Evolutionary conservation across 257 asterid genomes (phyloP), one percentile per base, ranked within the genome.

Genomic region (Plectranthus barbatus): DNA sequence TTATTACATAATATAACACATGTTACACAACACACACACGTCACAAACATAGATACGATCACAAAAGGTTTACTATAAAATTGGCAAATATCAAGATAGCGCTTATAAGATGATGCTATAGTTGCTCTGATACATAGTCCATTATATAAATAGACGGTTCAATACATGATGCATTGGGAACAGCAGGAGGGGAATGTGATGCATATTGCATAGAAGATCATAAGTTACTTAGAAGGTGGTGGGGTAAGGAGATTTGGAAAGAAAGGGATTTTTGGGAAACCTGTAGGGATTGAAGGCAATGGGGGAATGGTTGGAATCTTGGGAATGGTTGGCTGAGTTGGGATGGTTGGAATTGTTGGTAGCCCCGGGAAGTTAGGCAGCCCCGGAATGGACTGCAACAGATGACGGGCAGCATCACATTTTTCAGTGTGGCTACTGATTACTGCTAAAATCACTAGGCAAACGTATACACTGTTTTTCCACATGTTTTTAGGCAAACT

Each of bases 401-500:
- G 68, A 29, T 67, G 68, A 9, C 77, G 77, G 1, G 72, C 53
- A 0, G 57, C 81, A 3, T 76, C 47, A 1, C 77, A 71, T 62
- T 62, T 49, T 18, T 23, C 56, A 5, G 40, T 42, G 26, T 52
- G 66, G 69, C 57, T 57, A 13, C 72, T 7, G 48, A 72, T 56
- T 19, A 67, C 63, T 2, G 24, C 69, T 18, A 72, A 19, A 39
- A 62, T 44, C 54, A 63, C 2, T 6, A 76, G 18, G 59, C 62
- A 49, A 52, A 40, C 3, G 45, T 40, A 40, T 11, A 40, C 7
- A 34, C 8, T 40, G 14, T 10, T 40, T 40, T 40, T 40, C 45
- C 14, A 3, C 45, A 40, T 40, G 45, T 3, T 40, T 40, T 40
- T 40, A 3, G 14, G n/a, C n/a, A n/a, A n/a, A n/a, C n/a, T n/a